Conservation (phyloP, 2,329 filamentous ascomycete genomes). For the Colletotrichum echinochloae region DNA sequence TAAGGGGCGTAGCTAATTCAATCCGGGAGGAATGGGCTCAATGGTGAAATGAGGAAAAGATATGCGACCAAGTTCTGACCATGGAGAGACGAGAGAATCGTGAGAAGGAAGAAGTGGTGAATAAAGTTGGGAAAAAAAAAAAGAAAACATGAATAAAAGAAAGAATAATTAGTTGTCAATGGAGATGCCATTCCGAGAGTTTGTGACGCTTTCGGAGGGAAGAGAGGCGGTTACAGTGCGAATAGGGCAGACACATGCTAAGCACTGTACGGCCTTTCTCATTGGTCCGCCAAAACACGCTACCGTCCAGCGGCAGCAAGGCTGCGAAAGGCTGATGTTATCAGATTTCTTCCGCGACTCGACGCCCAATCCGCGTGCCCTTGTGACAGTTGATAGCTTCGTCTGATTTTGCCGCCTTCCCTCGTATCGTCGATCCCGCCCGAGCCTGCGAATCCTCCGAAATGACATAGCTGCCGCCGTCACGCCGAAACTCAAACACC, state of each 20-base stretch:
- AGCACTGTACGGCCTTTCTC: not conserved
- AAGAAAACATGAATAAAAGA: not conserved
- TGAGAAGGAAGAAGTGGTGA: too few relatives aligned
- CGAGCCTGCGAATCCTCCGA: not conserved
- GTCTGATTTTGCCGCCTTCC: not conserved
- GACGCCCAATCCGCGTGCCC: slow-evolving; percentile 11
- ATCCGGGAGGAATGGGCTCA: not conserved
- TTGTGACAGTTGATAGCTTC: not conserved
- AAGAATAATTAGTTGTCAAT: not conserved
- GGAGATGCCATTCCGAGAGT: not conserved
- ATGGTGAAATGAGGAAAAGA: too few relatives aligned
- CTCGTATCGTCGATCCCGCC: not conserved
- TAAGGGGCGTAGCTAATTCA: not conserved
- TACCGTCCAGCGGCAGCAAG: slow-evolving; percentile 21
- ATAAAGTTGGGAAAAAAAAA: too few relatives aligned
- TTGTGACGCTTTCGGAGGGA: not conserved
- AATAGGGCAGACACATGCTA: fast-evolving
- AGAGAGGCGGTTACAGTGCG: slow-evolving; percentile 2
- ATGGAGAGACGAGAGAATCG: too few relatives aligned
- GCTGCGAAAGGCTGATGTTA: slow-evolving; percentile 38
- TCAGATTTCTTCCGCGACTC: slow-evolving; percentile 21
- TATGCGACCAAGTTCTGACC: too few relatives aligned
- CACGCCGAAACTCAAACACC: not conserved
- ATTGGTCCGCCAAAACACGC: slow-evolving; percentile 21
- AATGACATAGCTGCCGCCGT: slow-evolving; percentile 24